These are phyloP conservation scores for Stemphylium vesicarium DNA, from an alignment of 2,329 filamentous ascomycete genomes.

Conservation along the genomic window DNA sequence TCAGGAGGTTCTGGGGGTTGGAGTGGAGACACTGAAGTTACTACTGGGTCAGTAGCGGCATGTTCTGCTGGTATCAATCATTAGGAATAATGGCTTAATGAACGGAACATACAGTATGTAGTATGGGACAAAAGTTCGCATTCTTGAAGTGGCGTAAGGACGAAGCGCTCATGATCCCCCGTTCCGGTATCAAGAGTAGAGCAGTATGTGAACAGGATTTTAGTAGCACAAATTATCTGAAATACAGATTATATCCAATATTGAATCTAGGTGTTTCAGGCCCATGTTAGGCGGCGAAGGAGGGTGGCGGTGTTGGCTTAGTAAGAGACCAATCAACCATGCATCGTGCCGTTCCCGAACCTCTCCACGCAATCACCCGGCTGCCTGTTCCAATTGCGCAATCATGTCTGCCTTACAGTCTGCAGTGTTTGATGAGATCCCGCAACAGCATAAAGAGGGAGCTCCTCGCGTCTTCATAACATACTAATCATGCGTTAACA, in stretches of 20 bases:
- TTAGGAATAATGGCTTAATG: too few relatives aligned
- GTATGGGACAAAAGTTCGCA: too few relatives aligned
- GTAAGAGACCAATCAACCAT: neutral
- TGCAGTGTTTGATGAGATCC: neutral
- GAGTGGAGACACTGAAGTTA: slow-evolving; percentile 75
- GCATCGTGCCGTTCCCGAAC: neutral
- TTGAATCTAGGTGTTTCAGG: too few relatives aligned
- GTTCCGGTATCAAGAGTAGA: too few relatives aligned
- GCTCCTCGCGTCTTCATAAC: neutral
- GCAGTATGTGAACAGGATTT: too few relatives aligned
- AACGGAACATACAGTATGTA: too few relatives aligned
- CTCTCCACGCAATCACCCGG: neutral
- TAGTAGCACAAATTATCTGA: too few relatives aligned
- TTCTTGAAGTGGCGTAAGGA: too few relatives aligned
- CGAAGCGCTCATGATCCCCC: too few relatives aligned
- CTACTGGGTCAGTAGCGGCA: slow-evolving; percentile 52
- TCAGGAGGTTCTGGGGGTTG: slow-evolving; percentile 72
- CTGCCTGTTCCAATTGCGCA: neutral
- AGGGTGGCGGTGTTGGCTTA: too few relatives aligned
- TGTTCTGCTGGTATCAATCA: neutral
- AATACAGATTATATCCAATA: too few relatives aligned
- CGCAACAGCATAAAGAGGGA: neutral
- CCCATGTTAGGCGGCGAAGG: too few relatives aligned
- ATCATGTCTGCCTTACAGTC: neutral
- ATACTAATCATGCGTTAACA: neutral